Base-by-base conservation (phyloP, 805 yeast species). In the Teunomyces gatunensis region DNA sequence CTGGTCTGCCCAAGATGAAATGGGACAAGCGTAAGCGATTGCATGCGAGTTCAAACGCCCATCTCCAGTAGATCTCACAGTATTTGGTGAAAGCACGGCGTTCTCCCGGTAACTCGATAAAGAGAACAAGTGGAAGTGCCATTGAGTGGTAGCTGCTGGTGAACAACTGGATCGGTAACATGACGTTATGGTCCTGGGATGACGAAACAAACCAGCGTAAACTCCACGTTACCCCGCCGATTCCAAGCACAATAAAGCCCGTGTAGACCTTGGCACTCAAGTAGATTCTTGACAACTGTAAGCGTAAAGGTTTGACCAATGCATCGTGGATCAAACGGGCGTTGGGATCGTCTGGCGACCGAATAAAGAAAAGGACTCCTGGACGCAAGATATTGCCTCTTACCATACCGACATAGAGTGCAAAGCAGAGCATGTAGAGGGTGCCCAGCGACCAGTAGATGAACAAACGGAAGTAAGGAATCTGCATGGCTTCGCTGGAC, bases 291-390 rank as follows among this genome's bases (percentile, higher is more conserved):
- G 85, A 81, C 18, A 91, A 52, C 61, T 94, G 97, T 40, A 85
- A 69, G 6, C 66, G 53, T 57, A 92, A 77, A 0, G 96, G 87
- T 54, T 87, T 82, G 48, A 87, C 85, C 45, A 94, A 66, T 1
- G 96, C 94, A 61, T 91, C 96, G 54, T 89, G 92, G 36, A 92
- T 77, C 10, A 94, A 79, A 54, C 92, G 81, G 40, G 89, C 84
- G 56, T 88, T 86, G 34, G 96, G 96, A 61, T 94, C 97, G 56
- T 90, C 97, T 4, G 97, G 96, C 18, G 96, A 89, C 56, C 96
- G 79, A 50, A 94, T 87, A 69, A 94, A 94, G 64, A 83, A 94
- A 41, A 94, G 72, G 6, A 89, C 96, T 10, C 99, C 99, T 0
- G 87, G 85, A 47, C 99, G 78, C 49, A 92, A 75, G 34, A 89